A percentile compares a stretch with the other conserved stretches of the same genome.
phyloP scores from a whole-genome alignment of 169 alveolate species.

The Cryptosporidium meleagridis region DNA sequence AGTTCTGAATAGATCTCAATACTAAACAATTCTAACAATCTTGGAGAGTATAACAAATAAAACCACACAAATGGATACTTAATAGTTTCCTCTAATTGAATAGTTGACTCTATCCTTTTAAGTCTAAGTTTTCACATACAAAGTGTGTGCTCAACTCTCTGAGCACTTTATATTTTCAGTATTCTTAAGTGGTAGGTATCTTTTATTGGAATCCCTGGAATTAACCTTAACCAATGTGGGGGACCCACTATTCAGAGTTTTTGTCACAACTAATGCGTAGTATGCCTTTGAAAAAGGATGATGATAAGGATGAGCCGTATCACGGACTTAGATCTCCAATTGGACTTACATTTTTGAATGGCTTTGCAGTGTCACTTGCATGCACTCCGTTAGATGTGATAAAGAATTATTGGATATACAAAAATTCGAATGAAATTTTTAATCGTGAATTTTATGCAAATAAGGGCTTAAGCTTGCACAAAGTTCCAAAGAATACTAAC shows the following conservation, averaged over 20 bases:
- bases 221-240: not conserved
- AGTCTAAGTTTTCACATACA: not conserved
- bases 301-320: not conserved
- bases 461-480: not conserved
- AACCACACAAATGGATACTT: not conserved
- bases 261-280: not conserved
- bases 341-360: constrained; percentile 8
- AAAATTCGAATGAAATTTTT: constrained; percentile 14
- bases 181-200: not conserved
- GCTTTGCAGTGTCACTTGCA: constrained; percentile 34
- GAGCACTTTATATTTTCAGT: not conserved
- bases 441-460: not conserved
- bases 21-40: not conserved
- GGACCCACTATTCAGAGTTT: not conserved
- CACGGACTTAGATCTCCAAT: not conserved
- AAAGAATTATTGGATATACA: constrained; percentile 77
- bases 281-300: not conserved
- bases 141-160: not conserved
- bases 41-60: not conserved
- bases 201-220: not conserved
- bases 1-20: not conserved
- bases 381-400: constrained; percentile 81
- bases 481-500: not conserved
- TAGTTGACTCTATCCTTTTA: not conserved
- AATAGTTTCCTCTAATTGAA: not conserved